Conservation (phyloP, 441 rosid genomes). For the Breynia disticha region DNA sequence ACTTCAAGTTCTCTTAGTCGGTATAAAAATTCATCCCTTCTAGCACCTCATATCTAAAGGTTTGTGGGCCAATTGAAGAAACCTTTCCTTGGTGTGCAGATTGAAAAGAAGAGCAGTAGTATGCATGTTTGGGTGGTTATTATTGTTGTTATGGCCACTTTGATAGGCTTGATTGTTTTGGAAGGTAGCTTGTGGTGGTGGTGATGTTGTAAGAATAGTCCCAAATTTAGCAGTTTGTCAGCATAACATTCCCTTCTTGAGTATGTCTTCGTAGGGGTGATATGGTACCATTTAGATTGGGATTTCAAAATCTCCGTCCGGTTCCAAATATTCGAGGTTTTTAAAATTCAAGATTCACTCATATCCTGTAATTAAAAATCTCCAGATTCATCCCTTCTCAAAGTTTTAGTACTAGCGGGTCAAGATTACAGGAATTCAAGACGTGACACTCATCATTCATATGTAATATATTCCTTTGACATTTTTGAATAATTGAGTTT, state of each 20-base stretch:
- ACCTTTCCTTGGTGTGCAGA: constrained; percentile 15
- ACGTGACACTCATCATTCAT: no score
- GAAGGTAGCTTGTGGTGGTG: constrained; percentile 40
- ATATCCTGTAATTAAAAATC: no score
- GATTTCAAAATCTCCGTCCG: no score
- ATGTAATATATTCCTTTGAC: no score
- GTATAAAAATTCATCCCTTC: constrained; percentile 34
- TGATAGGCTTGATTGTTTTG: constrained; percentile 26
- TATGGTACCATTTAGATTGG: no score
- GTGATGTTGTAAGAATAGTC: constrained; percentile 30
- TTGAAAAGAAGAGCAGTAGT: constrained; percentile 7
- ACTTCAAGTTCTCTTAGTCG: constrained; percentile 40
- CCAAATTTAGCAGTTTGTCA: constrained; percentile 26
- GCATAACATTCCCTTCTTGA: constrained; percentile 38
- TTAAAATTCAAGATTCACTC: no score
- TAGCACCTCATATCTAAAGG: constrained; percentile 48
- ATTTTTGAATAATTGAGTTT: no score
- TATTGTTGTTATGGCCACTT: constrained; percentile 22
- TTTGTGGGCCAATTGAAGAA: constrained; percentile 36
- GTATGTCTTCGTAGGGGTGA: constrained; percentile 51
- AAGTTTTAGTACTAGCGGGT: no score
- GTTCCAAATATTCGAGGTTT: no score
- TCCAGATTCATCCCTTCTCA: no score
- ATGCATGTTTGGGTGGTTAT: constrained; percentile 28
- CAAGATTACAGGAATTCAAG: no score